Percentiles rank a stretch among this genome's conserved stretches.
phyloP scores from a whole-genome alignment of 1,284 basidiomycete species.

The Boletellus deceptivus region DNA sequence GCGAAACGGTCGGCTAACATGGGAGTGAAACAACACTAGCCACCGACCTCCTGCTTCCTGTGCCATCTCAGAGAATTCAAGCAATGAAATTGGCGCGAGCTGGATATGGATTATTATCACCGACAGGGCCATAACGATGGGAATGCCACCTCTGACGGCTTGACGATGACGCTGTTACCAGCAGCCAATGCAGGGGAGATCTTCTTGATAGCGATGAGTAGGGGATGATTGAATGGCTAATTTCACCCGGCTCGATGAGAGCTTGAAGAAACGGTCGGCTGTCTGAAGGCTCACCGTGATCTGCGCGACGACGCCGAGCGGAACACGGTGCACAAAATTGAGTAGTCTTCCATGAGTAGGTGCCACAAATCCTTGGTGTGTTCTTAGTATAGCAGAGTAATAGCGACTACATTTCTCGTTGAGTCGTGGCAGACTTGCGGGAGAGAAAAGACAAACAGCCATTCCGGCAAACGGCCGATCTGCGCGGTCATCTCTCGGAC shows the following conservation, averaged over 20 bases:
- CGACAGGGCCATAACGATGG: background rate
- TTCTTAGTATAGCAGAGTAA: slow-evolving; percentile 69
- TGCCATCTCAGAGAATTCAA: slow-evolving; percentile 70
- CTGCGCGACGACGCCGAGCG: slow-evolving; percentile 81
- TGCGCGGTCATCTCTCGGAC: slow-evolving; percentile 79
- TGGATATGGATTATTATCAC: slow-evolving; percentile 28
- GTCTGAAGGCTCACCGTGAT: slow-evolving; percentile 56
- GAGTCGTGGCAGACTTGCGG: slow-evolving; percentile 2
- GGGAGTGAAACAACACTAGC: background rate
- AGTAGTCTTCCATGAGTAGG: slow-evolving; percentile 76
- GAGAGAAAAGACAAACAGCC: slow-evolving; percentile 56
- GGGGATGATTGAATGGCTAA: slow-evolving; percentile 81
- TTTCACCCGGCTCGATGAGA: slow-evolving; percentile 8
- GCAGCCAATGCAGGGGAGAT: slow-evolving; percentile 82
- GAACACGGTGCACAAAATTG: slow-evolving; percentile 75
- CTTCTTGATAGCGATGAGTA: slow-evolving; percentile 83
- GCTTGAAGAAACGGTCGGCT: slow-evolving; percentile 10
- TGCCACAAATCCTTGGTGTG: slow-evolving; percentile 65
- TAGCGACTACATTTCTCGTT: slow-evolving; percentile 53
- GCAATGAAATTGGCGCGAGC: slow-evolving; percentile 75
- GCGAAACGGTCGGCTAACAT: slow-evolving; percentile 1
- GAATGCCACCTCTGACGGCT: slow-evolving; percentile 66
- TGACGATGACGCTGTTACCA: slow-evolving; percentile 80
- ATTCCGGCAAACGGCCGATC: slow-evolving; percentile 71
- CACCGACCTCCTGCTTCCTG: slow-evolving; percentile 60